phyloP scores from a whole-genome alignment of 139 green algal species.

The Chlamydomonas urium region DNA sequence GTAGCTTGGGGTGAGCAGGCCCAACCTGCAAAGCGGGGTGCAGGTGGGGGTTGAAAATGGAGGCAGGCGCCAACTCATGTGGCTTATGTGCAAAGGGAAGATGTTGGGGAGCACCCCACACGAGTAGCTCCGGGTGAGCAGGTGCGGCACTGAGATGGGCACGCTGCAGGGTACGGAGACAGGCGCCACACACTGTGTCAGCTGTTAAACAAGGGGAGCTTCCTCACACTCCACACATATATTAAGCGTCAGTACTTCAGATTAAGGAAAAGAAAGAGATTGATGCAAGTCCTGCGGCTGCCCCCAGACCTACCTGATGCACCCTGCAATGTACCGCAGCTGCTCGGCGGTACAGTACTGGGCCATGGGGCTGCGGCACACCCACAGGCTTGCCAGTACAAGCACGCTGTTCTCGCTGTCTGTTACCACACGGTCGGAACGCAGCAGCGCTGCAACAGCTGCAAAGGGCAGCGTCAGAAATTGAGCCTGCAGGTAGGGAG shows the following conservation, averaged over 20 bases:
- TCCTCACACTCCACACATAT: not conserved
- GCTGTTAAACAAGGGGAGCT: not conserved
- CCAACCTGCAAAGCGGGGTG: not conserved
- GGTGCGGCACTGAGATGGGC: not conserved
- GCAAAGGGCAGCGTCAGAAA: not conserved
- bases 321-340: not conserved
- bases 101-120: constrained; percentile 8
- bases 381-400: not conserved
- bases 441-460: not conserved
- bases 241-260: not conserved
- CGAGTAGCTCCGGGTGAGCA: constrained; percentile 1
- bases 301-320: not conserved
- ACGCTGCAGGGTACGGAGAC: not conserved
- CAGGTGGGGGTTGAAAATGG: not conserved
- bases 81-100: not conserved
- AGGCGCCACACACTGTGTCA: not conserved
- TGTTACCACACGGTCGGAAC: not conserved
- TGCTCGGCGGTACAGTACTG: not conserved
- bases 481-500: not conserved
- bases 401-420: constrained; percentile 5
- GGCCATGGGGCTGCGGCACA: not conserved
- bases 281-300: not conserved
- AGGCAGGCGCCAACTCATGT: not conserved
- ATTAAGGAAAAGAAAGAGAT: not conserved
- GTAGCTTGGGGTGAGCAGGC: not conserved